Base-by-base conservation (phyloP, 345 rosid species). In the Rhizophora apiculata region DNA sequence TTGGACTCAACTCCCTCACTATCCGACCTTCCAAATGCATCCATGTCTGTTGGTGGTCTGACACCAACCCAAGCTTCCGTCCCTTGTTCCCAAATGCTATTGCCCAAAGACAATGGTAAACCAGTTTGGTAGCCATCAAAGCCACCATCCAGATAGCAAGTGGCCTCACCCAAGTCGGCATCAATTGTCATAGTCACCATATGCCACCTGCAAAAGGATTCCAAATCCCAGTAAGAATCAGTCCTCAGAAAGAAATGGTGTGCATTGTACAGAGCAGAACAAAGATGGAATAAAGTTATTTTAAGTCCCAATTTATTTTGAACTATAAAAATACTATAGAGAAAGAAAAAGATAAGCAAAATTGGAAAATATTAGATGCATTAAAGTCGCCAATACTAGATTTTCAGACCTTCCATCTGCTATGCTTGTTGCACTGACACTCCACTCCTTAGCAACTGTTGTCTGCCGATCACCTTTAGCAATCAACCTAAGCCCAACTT, bases 1-100 rank as follows among this genome's bases (percentile, higher is more conserved):
- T 96, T 96, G 62, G 99, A 87, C 78, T 96, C 99, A 10, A 82
- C 90, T 80, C 98, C 99, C 82, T 96, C 99, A 65, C 99, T 96
- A 82, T 96, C 99, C 36, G 99, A 96, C 82, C 99, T 90, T 74
- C 99, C 98, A 68, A 96, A 92, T 51, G 96, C 90, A 82, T 96
- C 99, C 78, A 92, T 70, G 69, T 90, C 99, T 22, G 78, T 90
- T 59, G 99, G 99, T 31, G 99, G 97, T 76, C 88, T 86, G 80
- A 86, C 86, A 82, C 98, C 99, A 74, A 96, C 75, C 98, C 96
- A 96, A 65, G 90, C 83, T 76, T 90, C 98, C 52, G 98, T 86
- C 70, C 93, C 97, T 77, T 79, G 87, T 81, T 89, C 96, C 97
- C 96, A 90, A 70, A 96, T 84, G 83, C 89, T 79, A 70, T 67